Evolutionary conservation across 169 alveolate species (phyloP).

Genomic region (Plasmodium gonderi): DNA sequence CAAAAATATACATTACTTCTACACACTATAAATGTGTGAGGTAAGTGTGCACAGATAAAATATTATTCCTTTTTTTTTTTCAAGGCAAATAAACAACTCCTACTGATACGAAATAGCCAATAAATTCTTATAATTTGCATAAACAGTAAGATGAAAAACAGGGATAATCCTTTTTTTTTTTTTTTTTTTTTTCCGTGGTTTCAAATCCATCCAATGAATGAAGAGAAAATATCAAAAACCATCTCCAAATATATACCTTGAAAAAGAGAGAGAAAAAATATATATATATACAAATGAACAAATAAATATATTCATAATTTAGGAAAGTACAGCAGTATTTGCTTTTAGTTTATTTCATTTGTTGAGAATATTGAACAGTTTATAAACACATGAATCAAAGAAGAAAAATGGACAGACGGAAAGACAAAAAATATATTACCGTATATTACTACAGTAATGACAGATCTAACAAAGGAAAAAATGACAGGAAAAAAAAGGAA

Average conservation of each 20-base stretch:
- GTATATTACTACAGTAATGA: slow-evolving; percentile 6
- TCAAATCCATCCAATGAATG: too few relatives aligned
- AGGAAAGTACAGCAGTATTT: not conserved
- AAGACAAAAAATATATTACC: not conserved
- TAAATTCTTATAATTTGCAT: too few relatives aligned
- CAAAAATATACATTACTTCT: not conserved
- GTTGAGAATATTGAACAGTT: not conserved
- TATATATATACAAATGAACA: not conserved
- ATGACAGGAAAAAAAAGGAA: not conserved
- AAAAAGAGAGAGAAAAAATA: too few relatives aligned
- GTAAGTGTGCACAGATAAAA: not conserved
- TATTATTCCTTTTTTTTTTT: not conserved
- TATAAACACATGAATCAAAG: not conserved
- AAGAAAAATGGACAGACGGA: not conserved
- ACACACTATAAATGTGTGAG: not conserved
- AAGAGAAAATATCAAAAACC: too few relatives aligned
- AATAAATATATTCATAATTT: not conserved
- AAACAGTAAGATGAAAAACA: too few relatives aligned
- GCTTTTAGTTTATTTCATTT: not conserved
- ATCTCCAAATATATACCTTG: too few relatives aligned
- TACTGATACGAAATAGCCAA: not conserved
- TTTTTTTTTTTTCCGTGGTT: too few relatives aligned
- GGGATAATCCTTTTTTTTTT: too few relatives aligned
- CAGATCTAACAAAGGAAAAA: not conserved
- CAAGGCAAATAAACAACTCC: not conserved